Conservation (phyloP, 305 asterid genomes). For the Euphrasia arctica region DNA sequence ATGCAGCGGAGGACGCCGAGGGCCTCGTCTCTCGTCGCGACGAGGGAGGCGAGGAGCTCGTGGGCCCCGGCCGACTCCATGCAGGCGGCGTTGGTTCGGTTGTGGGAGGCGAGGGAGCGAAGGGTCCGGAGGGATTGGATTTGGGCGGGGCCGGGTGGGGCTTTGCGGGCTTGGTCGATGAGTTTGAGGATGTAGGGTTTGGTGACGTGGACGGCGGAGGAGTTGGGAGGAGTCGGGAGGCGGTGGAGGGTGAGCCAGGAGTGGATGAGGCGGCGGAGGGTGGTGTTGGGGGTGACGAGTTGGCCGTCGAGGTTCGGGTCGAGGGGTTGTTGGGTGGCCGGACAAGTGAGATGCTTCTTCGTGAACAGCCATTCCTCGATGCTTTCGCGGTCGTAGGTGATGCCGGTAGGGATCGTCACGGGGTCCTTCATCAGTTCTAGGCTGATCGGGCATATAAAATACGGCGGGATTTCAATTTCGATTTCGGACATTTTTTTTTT, state of each 20-base stretch:
- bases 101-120: slow-evolving; percentile 48
- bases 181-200: slow-evolving; percentile 49
- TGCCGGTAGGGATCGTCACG: slow-evolving; percentile 61
- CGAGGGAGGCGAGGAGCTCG: slow-evolving; percentile 44
- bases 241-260: slow-evolving; percentile 69
- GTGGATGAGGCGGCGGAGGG: slow-evolving; percentile 73
- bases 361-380: slow-evolving; percentile 73
- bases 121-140: slow-evolving; percentile 40
- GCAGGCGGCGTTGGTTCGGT: slow-evolving; percentile 48
- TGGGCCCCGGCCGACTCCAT: slow-evolving; percentile 55
- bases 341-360: slow-evolving; percentile 48
- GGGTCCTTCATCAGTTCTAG: slow-evolving; percentile 85
- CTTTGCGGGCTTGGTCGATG: slow-evolving; percentile 36
- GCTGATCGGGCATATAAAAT: slow-evolving; percentile 73
- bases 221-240: slow-evolving; percentile 55
- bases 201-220: slow-evolving; percentile 30
- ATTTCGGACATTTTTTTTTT: slow-evolving; percentile 39
- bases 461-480: slow-evolving; percentile 63
- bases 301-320: slow-evolving; percentile 22
- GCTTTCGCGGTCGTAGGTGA: slow-evolving; percentile 79
- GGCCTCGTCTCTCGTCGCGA: slow-evolving; percentile 47
- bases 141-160: slow-evolving; percentile 29
- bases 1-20: slow-evolving; percentile 49
- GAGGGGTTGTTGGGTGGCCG: slow-evolving; percentile 56
- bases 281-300: slow-evolving; percentile 61